Base-by-base conservation (phyloP, 352 stramenopile genomes). In the Phytophthora fragariae region DNA sequence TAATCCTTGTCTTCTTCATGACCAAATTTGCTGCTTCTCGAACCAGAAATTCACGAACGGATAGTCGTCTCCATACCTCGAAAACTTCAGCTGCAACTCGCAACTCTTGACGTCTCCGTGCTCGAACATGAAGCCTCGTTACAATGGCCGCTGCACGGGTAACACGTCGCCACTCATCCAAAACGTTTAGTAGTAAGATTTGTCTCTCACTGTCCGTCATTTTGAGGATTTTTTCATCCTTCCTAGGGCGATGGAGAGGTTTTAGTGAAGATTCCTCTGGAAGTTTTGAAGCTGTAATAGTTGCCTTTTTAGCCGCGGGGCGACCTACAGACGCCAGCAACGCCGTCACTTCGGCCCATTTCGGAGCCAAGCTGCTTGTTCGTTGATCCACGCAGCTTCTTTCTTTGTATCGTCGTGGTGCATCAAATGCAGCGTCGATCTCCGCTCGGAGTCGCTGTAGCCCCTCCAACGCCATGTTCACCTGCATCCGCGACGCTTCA, bases 311-410 rank as follows among this genome's bases (percentile, higher is more conserved):
- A 15, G 3, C n/a, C 27, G 41, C 8, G 10, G 46, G 37, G 1
- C 31, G 53, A 58, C n/a, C 68, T 57, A 73, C 63, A 37, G 73
- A 79, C 39, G 73, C 73, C 68, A 79, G 50, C 21, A 79, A 39
- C 59, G 58, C 39, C 54, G 73, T 79, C 47, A 79, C 68, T 71
- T 73, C 24, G 9, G 60, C 68, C 73, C 73, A 79, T 70, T 76
- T 76, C 15, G 73, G 47, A 9, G 53, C 24, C 12, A 57, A 61
- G 57, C 27, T 35, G 9, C 54, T 37, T 1, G 41, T 14, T 0
- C 31, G 12, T 0, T 5, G 33, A 44, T 12, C n/a, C 1, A 24
- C 3, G 5, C n/a, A 15, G 37, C 31, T 68, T 12, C 9, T 49
- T 0, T 41, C 35, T 11, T 11, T 61, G 12, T 7, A 14, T 6